phyloP scores from a whole-genome alignment of 495 filamentous ascomycete genomes.

The Penicillium antarcticum region DNA sequence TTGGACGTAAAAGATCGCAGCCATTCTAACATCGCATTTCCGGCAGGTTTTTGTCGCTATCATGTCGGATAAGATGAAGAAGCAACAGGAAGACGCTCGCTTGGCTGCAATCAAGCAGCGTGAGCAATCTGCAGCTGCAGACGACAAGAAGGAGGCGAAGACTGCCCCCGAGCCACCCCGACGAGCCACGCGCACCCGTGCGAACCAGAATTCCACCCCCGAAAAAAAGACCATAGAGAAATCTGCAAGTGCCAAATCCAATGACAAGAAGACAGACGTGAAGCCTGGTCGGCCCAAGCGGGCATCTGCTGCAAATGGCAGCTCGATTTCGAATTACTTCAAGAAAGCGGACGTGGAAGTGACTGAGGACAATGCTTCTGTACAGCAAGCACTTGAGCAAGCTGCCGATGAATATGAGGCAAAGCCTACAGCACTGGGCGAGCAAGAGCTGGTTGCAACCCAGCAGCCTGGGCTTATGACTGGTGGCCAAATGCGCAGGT shows the following conservation, averaged over 20 bases:
- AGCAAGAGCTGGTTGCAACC: constrained; percentile 74
- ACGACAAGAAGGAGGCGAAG: constrained; percentile 15
- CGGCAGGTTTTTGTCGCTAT: constrained; percentile 47
- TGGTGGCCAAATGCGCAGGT: constrained; percentile 87
- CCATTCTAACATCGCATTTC: not conserved
- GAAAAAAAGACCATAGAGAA: constrained; percentile 6
- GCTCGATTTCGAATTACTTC: constrained; percentile 54
- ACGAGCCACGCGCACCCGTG: constrained; percentile 30
- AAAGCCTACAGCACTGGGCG: constrained; percentile 63
- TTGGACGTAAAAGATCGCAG: not conserved
- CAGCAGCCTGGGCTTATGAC: constrained; percentile 80
- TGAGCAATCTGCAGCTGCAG: constrained; percentile 20
- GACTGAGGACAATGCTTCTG: constrained; percentile 46
- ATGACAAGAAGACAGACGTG: constrained; percentile 10
- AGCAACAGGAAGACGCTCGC: constrained; percentile 56
- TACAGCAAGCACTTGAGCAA: constrained; percentile 53
- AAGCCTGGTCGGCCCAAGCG: constrained; percentile 32
- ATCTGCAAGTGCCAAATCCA: constrained; percentile 14
- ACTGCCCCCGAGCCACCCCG: constrained; percentile 10
- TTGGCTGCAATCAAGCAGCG: constrained; percentile 43
- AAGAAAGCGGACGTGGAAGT: constrained; percentile 55
- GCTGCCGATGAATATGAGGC: constrained; percentile 53
- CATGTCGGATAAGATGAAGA: constrained; percentile 61
- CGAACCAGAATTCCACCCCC: constrained; percentile 31
- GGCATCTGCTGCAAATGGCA: constrained; percentile 23